Evolutionary conservation across 805 yeast species (phyloP).

Genomic region (Brettanomyces anomalus): DNA sequence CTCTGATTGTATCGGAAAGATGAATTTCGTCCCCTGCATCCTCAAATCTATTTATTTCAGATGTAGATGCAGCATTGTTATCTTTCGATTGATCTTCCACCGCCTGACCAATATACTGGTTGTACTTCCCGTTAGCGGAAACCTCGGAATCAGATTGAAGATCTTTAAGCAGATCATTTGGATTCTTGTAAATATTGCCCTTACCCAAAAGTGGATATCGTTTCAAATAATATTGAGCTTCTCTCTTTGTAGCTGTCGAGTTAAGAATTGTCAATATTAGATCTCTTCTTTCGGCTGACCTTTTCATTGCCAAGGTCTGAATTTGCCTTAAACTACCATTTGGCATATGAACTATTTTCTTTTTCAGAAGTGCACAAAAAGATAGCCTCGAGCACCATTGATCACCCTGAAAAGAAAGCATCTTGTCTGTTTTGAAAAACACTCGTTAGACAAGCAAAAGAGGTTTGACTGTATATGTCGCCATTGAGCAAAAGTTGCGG

Average conservation of each 20-base stretch:
- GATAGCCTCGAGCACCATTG: no score
- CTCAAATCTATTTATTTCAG: not conserved
- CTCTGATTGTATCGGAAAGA: slow-evolving; percentile 33
- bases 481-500: no score
- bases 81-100: slow-evolving; percentile 13
- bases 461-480: no score
- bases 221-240: slow-evolving; percentile 70
- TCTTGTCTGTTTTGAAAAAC: no score
- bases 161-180: slow-evolving; percentile 8
- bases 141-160: slow-evolving; percentile 1
- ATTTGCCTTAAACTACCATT: not conserved
- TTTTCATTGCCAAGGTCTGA: slow-evolving; percentile 4
- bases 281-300: slow-evolving; percentile 48
- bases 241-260: slow-evolving; percentile 90
- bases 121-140: slow-evolving; percentile 17
- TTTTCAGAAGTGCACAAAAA: not conserved
- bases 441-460: no score
- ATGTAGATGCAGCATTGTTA: slow-evolving; percentile 3
- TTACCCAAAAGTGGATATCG: slow-evolving; percentile 48
- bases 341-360: not conserved
- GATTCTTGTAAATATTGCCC: slow-evolving; percentile 23
- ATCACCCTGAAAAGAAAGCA: no score
- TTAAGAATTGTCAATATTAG: slow-evolving; percentile 76
- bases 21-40: slow-evolving; percentile 16
- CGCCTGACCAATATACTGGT: slow-evolving; percentile 23